These are phyloP conservation scores for Exophiala xenobiotica DNA, from an alignment of 2,329 filamentous ascomycete species.

Conservation along the genomic window DNA sequence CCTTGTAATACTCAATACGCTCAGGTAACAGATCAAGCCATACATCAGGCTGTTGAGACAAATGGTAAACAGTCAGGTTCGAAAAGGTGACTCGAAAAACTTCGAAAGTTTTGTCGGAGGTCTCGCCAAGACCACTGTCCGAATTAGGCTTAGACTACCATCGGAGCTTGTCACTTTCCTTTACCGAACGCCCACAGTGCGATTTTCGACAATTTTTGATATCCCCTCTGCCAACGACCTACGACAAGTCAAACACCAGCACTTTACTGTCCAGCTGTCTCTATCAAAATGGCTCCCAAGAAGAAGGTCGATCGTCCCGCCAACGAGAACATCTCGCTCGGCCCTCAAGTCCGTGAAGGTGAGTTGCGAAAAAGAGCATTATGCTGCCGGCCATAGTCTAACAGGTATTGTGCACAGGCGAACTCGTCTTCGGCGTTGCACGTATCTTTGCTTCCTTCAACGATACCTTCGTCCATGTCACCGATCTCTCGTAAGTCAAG, in stretches of 20 bases:
- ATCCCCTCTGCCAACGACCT: neutral
- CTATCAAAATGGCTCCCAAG: slow-evolving; percentile 84
- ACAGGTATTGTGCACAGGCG: slow-evolving; percentile 58
- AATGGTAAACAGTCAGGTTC: neutral
- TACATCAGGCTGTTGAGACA: no score
- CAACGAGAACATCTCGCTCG: slow-evolving; percentile 97
- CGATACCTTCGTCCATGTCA: slow-evolving; percentile 96
- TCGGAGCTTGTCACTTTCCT: neutral
- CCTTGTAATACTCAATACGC: no score
- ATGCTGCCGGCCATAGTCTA: slow-evolving; percentile 4
- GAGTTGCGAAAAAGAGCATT: slow-evolving; percentile 39
- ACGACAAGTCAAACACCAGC: neutral
- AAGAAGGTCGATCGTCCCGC: slow-evolving; percentile 75
- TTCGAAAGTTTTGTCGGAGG: neutral
- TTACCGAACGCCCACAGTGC: neutral
- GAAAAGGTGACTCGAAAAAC: slow-evolving; percentile 3
- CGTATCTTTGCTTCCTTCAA: slow-evolving; percentile 97
- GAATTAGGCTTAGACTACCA: neutral
- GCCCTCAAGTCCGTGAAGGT: slow-evolving; percentile 96
- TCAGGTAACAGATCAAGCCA: no score
- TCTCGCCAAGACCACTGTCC: slow-evolving; percentile 2
- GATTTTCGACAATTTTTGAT: no score
- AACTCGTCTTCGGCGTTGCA: slow-evolving; percentile 97
- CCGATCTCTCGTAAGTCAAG: slow-evolving; percentile 83
- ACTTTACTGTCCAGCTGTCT: slow-evolving; percentile 2